Conservation (phyloP, 768 basidiomycete genomes). For the Amylocystis lapponica region DNA sequence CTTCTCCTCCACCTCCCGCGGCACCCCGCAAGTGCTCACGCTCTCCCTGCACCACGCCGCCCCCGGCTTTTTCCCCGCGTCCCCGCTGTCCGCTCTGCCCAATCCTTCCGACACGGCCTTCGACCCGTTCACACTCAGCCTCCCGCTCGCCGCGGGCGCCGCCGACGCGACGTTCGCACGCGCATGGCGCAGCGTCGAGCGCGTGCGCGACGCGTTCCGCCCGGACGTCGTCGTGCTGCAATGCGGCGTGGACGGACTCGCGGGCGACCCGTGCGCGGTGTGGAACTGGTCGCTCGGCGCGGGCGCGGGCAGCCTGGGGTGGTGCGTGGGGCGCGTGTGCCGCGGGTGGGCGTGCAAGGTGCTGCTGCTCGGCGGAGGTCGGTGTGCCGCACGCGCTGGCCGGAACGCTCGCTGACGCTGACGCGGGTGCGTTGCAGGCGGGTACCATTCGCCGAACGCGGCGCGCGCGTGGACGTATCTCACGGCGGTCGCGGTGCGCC, state of each 20-base stretch:
- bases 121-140: slow-evolving; percentile 68
- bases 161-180: slow-evolving; percentile 54
- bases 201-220: slow-evolving; percentile 49
- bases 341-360: slow-evolving; percentile 55
- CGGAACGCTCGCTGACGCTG: neutral
- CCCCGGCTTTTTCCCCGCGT: slow-evolving; percentile 79
- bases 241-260: slow-evolving; percentile 83
- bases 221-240: slow-evolving; percentile 83
- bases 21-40: slow-evolving; percentile 41
- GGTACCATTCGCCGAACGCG: slow-evolving; percentile 78
- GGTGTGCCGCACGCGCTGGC: slow-evolving; percentile 10
- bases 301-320: slow-evolving; percentile 53
- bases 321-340: slow-evolving; percentile 52
- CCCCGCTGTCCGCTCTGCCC: slow-evolving; percentile 45
- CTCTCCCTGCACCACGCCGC: slow-evolving; percentile 81
- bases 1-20: slow-evolving; percentile 38
- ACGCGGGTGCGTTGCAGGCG: slow-evolving; percentile 40
- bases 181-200: slow-evolving; percentile 62
- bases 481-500: slow-evolving; percentile 67
- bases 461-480: slow-evolving; percentile 85
- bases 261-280: slow-evolving; percentile 73
- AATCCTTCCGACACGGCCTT: slow-evolving; percentile 28
- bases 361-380: slow-evolving; percentile 74
- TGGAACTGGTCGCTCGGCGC: slow-evolving; percentile 66
- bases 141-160: slow-evolving; percentile 74